Base-by-base conservation (phyloP, 768 basidiomycete genomes). In the Suillus variegatus region DNA sequence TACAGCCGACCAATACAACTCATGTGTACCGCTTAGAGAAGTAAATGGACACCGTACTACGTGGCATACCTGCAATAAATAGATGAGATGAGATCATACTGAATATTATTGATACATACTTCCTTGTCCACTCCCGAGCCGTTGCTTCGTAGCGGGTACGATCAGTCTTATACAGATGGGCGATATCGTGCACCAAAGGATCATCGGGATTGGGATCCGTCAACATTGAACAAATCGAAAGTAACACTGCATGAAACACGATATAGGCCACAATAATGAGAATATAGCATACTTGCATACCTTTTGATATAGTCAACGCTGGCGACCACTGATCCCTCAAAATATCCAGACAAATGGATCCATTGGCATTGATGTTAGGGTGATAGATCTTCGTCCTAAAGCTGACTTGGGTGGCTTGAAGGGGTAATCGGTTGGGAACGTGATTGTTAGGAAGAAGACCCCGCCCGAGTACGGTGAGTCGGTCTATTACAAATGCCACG, bases 361-460 rank as follows among this genome's bases (percentile, higher is more conserved):
- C 97, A 74, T 99, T 99, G 72, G 97, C 94, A 78, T 99, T 99
- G 95, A 99, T 98, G 85, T 99, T 99, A 43, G 97, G 97, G 80
- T 99, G 97, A 80, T 98, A 99, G 73, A 98, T 98, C 92, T 97
- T 98, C 76, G 97, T 99, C 71, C 95, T 97, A 81, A 99, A 99
- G 84, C 91, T 91, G 82, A 99, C 95, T 87, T 99, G 80, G 97
- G 97, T 51, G 97, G 97, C 82, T 99, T 98, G 91, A 99, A 99
- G 32, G 97, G 97, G 84, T 99, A 99, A 79, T 99, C 97, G 79
- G 92, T 94, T 56, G 94, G 94, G 86, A 95, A 95, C 52, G 85
- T 88, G 77, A 97, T 95, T 58, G 91, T 90, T 56, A 96, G 88
- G 92, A 99, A 99, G 85, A 99, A 99, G 64, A 99, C 97, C 77